A percentile compares a stretch with the other conserved stretches of the same genome.
Conservation (phyloP, 2,329 filamentous ascomycete species). For the Gaeumannomyces sp. region DNA sequence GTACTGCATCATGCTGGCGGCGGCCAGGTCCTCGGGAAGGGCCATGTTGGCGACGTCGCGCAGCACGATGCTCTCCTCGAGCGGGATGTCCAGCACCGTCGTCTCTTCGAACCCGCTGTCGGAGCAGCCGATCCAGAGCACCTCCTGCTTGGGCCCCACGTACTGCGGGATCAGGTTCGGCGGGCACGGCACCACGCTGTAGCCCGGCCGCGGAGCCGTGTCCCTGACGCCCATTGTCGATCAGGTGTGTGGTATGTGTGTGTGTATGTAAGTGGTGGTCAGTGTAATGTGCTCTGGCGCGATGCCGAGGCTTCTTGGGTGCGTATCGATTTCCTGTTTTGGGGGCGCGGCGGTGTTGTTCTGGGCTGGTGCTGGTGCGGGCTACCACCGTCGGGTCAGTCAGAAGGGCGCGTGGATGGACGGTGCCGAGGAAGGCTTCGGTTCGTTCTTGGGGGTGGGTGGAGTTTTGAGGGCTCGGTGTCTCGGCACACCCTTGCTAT, state of each 20-base stretch:
- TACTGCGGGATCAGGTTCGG: slow-evolving; percentile 11
- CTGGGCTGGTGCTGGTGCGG: background rate
- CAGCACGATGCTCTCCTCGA: slow-evolving; percentile 14
- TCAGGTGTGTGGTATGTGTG: background rate
- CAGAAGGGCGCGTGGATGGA: background rate
- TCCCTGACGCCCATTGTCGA: slow-evolving; percentile 1
- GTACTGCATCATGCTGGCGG: slow-evolving; percentile 12
- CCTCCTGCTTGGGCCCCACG: slow-evolving; percentile 12
- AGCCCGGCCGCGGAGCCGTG: slow-evolving; percentile 7
- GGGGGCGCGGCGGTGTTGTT: background rate
- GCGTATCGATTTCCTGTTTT: background rate
- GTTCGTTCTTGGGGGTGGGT: background rate
- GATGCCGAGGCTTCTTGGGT: background rate
- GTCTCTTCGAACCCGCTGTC: slow-evolving; percentile 15
- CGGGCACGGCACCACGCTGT: slow-evolving; percentile 10
- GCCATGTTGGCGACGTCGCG: slow-evolving; percentile 14
- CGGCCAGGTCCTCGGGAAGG: slow-evolving; percentile 10
- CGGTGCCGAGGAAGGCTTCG: background rate
- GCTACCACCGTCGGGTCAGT: background rate
- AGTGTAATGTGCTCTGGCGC: background rate
- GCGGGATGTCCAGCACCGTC: slow-evolving; percentile 12
- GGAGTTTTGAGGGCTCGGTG: background rate
- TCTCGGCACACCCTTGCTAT: background rate
- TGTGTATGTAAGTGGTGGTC: background rate
- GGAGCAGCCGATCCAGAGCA: slow-evolving; percentile 15